phyloP scores from a whole-genome alignment of 768 basidiomycete genomes.

The Agaricus bisporus region DNA sequence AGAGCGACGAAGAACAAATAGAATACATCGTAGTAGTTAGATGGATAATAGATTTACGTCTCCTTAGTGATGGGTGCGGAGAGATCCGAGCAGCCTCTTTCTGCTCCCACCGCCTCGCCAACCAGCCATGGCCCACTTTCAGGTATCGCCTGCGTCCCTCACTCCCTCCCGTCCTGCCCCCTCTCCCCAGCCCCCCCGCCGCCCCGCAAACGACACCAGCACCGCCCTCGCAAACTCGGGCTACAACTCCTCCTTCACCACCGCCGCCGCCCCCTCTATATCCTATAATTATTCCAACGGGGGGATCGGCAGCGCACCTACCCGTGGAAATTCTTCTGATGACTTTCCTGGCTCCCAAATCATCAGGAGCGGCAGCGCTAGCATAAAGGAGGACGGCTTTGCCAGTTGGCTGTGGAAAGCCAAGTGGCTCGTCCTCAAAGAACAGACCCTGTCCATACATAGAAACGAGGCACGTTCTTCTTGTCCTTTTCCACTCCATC shows the following conservation, averaged over 20 bases:
- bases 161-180: slow-evolving; percentile 79
- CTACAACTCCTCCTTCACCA: slow-evolving; percentile 55
- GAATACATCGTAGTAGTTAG: background rate
- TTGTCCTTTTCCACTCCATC: background rate
- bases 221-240: slow-evolving; percentile 45
- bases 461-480: slow-evolving; percentile 80
- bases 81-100: slow-evolving; percentile 14
- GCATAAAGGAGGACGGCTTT: slow-evolving; percentile 92
- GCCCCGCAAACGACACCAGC: slow-evolving; percentile 31
- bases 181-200: slow-evolving; percentile 52
- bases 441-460: slow-evolving; percentile 72
- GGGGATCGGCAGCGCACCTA: slow-evolving; percentile 78
- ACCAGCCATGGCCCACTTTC: slow-evolving; percentile 30
- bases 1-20: slow-evolving; percentile 10
- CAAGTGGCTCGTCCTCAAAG: slow-evolving; percentile 85
- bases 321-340: slow-evolving; percentile 32
- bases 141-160: slow-evolving; percentile 46
- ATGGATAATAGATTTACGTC: slow-evolving; percentile 6
- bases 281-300: slow-evolving; percentile 67
- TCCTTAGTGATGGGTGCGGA: slow-evolving; percentile 16
- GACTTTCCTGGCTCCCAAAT: slow-evolving; percentile 36
- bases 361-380: slow-evolving; percentile 68
- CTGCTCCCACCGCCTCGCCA: slow-evolving; percentile 5
- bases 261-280: slow-evolving; percentile 41
- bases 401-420: slow-evolving; percentile 88